phyloP scores from a whole-genome alignment of 441 rosid species.

The Euphorbia schlechtendalii region DNA sequence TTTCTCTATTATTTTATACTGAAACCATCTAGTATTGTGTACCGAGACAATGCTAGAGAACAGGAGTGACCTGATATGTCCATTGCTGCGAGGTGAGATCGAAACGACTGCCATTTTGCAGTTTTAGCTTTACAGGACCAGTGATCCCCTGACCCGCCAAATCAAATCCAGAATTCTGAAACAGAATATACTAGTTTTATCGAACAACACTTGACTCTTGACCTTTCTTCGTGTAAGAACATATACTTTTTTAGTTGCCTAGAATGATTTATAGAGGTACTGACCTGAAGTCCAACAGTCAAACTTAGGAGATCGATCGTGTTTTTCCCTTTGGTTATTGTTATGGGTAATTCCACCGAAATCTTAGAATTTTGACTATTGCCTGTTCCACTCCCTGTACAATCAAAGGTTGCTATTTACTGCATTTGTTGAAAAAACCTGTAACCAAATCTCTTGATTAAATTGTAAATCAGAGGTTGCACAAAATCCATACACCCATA shows the following conservation, averaged over 20 bases:
- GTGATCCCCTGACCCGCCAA: conserved; percentile 71
- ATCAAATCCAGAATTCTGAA: conserved; percentile 88
- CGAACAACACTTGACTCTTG: conserved; percentile 2
- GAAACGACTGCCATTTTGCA: conserved; percentile 39
- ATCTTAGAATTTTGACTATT: conserved; percentile 41
- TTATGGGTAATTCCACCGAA: conserved; percentile 51
- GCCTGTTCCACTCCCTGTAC: conserved; percentile 65
- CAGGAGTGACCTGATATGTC: conserved; percentile 72
- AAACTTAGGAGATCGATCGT: conserved; percentile 75
- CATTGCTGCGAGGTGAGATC: conserved; percentile 71
- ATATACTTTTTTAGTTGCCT: conserved; percentile 10
- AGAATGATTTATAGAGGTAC: conserved; percentile 11
- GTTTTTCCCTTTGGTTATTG: conserved; percentile 61
- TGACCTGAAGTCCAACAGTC: conserved; percentile 92
- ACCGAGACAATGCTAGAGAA: background rate
- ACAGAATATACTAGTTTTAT: conserved; percentile 7
- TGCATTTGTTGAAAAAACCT: conserved; percentile 1
- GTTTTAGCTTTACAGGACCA: conserved; percentile 76
- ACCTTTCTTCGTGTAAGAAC: background rate
- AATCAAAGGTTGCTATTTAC: background rate
- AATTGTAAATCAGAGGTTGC: background rate
- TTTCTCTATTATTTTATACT: background rate
- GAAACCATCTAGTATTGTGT: background rate
- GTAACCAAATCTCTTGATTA: background rate
- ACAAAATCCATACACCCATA: background rate